These are phyloP conservation scores for Colletotrichum agaves DNA, from an alignment of 2,329 filamentous ascomycete genomes.

Conservation along the genomic window DNA sequence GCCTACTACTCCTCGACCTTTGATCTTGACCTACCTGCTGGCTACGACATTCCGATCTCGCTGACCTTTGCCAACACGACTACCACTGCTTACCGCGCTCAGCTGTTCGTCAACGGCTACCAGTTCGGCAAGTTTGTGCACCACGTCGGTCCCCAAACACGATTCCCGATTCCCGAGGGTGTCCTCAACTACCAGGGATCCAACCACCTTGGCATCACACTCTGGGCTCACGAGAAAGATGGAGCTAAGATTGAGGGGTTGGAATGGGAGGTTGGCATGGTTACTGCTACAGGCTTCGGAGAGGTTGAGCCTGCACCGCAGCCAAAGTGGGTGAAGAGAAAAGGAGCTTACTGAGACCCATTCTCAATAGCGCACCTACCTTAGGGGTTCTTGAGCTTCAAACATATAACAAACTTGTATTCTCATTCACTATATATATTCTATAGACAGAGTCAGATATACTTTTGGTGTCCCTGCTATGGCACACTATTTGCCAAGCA, in stretches of 20 bases:
- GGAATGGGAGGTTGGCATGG: conserved; percentile 49
- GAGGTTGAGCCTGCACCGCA: conserved; percentile 54
- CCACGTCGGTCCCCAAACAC: conserved; percentile 75
- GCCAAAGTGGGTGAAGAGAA: conserved; percentile 53
- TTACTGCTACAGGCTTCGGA: conserved; percentile 58
- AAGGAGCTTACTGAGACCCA: conserved; percentile 56
- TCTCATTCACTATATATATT: too few species aligned
- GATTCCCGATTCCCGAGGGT: conserved; percentile 75
- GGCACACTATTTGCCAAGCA: too few species aligned
- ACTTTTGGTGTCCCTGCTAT: too few species aligned
- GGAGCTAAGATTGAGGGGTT: conserved; percentile 54
- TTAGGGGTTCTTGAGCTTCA: too few species aligned
- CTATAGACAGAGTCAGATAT: too few species aligned
- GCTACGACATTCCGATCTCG: conserved; percentile 66
- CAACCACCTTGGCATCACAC: conserved; percentile 72
- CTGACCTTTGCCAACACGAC: conserved; percentile 62
- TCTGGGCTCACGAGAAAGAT: conserved; percentile 70
- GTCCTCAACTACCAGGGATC: conserved; percentile 72
- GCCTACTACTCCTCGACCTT: conserved; percentile 66
- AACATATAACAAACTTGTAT: too few species aligned
- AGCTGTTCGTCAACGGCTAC: conserved; percentile 77
- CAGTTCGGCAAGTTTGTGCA: conserved; percentile 67
- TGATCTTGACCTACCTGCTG: conserved; percentile 60
- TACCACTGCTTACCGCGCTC: conserved; percentile 59
- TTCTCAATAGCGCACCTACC: background rate